Conservation (phyloP, 1,284 basidiomycete genomes). For the Cryptococcus sp. region DNA sequence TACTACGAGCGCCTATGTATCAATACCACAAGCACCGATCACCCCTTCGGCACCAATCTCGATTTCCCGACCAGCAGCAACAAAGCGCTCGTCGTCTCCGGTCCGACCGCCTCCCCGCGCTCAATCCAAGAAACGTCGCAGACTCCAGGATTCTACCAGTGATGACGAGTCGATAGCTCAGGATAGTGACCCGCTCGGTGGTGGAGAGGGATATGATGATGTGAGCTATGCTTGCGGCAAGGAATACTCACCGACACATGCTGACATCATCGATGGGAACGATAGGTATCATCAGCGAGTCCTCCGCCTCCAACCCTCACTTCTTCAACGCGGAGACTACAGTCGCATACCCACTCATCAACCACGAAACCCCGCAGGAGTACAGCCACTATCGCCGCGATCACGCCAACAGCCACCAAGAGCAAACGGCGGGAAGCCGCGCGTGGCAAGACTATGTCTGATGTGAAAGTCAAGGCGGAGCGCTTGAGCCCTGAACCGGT, state of each 20-base stretch:
- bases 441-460: background rate
- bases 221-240: background rate
- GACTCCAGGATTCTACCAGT: constrained; percentile 16
- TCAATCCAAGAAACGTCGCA: constrained; percentile 17
- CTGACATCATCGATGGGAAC: background rate
- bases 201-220: constrained; percentile 1
- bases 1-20: background rate
- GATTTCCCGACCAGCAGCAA: too few relatives aligned
- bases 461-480: constrained; percentile 20
- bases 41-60: background rate
- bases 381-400: background rate
- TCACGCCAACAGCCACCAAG: background rate
- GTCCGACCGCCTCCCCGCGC: constrained; percentile 5
- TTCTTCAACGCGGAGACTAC: background rate
- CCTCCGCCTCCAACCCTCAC: background rate
- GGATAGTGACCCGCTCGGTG: background rate
- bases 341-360: background rate
- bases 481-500: constrained; percentile 12
- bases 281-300: background rate
- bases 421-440: constrained; percentile 1
- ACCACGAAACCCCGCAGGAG: background rate
- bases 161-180: constrained; percentile 5
- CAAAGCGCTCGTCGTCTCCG: constrained; percentile 11
- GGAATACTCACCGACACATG: background rate
- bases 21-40: constrained; percentile 1